Evolutionary conservation across 2,329 filamentous ascomycete species (phyloP).

Genomic region (Hypoxylon sp.): DNA sequence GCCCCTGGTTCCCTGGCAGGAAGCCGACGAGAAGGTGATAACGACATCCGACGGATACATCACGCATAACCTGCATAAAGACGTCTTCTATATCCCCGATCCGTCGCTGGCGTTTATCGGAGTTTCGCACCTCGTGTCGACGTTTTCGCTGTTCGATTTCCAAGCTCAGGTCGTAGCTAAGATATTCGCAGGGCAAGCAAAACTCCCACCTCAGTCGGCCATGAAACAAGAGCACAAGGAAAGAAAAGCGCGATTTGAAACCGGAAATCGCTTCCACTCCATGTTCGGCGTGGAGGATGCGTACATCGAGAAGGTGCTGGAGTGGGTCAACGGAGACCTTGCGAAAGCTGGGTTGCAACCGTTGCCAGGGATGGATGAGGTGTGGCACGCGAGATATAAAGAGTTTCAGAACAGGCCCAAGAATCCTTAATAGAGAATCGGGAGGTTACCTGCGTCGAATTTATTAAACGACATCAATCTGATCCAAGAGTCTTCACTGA

Average conservation of each 20-base stretch:
- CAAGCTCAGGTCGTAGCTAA: slow-evolving; percentile 72
- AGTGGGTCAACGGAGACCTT: slow-evolving; percentile 47
- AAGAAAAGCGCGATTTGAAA: slow-evolving; percentile 46
- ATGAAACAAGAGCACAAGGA: slow-evolving; percentile 54
- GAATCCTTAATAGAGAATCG: neutral
- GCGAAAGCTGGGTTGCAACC: slow-evolving; percentile 39
- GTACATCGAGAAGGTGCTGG: slow-evolving; percentile 51
- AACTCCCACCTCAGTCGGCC: slow-evolving; percentile 57
- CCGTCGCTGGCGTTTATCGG: slow-evolving; percentile 73
- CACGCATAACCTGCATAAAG: slow-evolving; percentile 75
- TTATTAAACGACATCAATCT: too few species aligned
- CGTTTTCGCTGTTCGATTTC: slow-evolving; percentile 77
- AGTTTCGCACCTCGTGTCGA: slow-evolving; percentile 73
- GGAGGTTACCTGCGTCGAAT: too few species aligned
- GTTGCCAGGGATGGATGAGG: slow-evolving; percentile 51
- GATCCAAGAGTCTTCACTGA: neutral
- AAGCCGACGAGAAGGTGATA: slow-evolving; percentile 65
- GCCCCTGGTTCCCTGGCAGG: slow-evolving; percentile 52
- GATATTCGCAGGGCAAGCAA: slow-evolving; percentile 63
- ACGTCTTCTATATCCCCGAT: slow-evolving; percentile 78
- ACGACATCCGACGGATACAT: slow-evolving; percentile 72
- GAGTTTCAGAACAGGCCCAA: slow-evolving; percentile 31
- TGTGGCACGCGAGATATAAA: slow-evolving; percentile 47
- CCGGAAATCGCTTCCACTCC: slow-evolving; percentile 55
- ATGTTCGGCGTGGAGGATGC: slow-evolving; percentile 49